phyloP scores from a whole-genome alignment of 805 yeast species.

The Spathaspora hagerdaliae region DNA sequence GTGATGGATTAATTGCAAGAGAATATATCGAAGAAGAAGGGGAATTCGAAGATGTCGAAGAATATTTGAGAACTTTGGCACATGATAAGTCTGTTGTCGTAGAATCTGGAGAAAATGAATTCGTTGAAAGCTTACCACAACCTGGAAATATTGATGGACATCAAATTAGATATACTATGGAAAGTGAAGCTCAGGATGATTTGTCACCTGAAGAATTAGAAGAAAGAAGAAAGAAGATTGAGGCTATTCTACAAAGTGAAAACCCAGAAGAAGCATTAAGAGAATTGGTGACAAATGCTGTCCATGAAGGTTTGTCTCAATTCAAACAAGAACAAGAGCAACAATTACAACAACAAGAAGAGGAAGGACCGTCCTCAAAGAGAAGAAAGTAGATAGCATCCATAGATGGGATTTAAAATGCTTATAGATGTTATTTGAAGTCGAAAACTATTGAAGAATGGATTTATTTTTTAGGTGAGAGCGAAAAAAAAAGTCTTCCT shows the following conservation, averaged over 20 bases:
- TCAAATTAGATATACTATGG: slow-evolving; percentile 55
- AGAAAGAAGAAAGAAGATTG: slow-evolving; percentile 60
- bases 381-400: slow-evolving; percentile 4
- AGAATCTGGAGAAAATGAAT: slow-evolving; percentile 1
- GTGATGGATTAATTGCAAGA: slow-evolving; percentile 71
- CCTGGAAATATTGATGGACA: slow-evolving; percentile 43
- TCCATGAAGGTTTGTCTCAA: slow-evolving; percentile 50
- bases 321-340: slow-evolving; percentile 13
- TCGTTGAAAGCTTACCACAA: slow-evolving; percentile 26
- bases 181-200: slow-evolving; percentile 33
- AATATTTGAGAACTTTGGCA: slow-evolving; percentile 49
- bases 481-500: not conserved
- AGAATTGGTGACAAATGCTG: slow-evolving; percentile 61
- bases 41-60: slow-evolving; percentile 75
- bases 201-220: slow-evolving; percentile 19
- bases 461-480: too few relatives aligned
- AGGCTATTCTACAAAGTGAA: slow-evolving; percentile 70
- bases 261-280: slow-evolving; percentile 78
- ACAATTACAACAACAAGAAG: slow-evolving; percentile 12
- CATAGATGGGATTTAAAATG: not conserved
- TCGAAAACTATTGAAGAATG: too few relatives aligned
- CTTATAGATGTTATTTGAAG: not conserved
- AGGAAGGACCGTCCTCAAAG: slow-evolving; percentile 12
- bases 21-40: slow-evolving; percentile 77
- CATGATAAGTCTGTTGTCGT: slow-evolving; percentile 20